These are phyloP conservation scores for Cronartium quercuum DNA, from an alignment of 1,284 basidiomycete species.

Conservation along the genomic window DNA sequence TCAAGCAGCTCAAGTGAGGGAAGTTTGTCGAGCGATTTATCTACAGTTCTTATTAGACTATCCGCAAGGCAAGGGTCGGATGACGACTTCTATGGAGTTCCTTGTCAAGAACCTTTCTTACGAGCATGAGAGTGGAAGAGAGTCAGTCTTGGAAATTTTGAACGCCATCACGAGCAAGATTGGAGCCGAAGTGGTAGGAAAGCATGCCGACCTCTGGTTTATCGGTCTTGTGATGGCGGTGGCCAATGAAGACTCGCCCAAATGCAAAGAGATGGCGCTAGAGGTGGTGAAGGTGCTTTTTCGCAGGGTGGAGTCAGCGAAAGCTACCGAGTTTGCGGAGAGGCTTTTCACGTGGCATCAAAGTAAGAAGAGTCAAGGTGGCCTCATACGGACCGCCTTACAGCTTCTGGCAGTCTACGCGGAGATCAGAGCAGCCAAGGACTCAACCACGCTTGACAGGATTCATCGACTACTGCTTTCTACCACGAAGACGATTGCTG, in stretches of 20 bases:
- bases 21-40: slow-evolving; percentile 78
- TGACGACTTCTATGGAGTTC: slow-evolving; percentile 83
- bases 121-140: slow-evolving; percentile 78
- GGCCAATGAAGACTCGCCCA: slow-evolving; percentile 84
- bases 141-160: slow-evolving; percentile 86
- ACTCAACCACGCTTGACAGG: slow-evolving; percentile 6
- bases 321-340: slow-evolving; percentile 59
- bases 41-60: slow-evolving; percentile 96
- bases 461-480: slow-evolving; percentile 9
- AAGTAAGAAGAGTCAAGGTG: slow-evolving; percentile 57
- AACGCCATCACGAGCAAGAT: slow-evolving; percentile 80
- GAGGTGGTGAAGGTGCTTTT: slow-evolving; percentile 73
- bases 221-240: slow-evolving; percentile 85
- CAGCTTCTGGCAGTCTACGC: slow-evolving; percentile 76
- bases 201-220: slow-evolving; percentile 85
- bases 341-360: slow-evolving; percentile 76
- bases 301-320: slow-evolving; percentile 60
- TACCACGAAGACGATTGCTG: slow-evolving; percentile 6
- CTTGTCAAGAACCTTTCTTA: slow-evolving; percentile 91
- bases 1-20: slow-evolving; percentile 83
- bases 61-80: slow-evolving; percentile 86
- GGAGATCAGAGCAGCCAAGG: slow-evolving; percentile 58
- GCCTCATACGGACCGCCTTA: slow-evolving; percentile 64
- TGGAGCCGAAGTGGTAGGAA: slow-evolving; percentile 64
- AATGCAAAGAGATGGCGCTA: slow-evolving; percentile 80